These are phyloP conservation scores for Petunia axillaris DNA, from an alignment of 257 asterid species.

Conservation along the genomic window DNA sequence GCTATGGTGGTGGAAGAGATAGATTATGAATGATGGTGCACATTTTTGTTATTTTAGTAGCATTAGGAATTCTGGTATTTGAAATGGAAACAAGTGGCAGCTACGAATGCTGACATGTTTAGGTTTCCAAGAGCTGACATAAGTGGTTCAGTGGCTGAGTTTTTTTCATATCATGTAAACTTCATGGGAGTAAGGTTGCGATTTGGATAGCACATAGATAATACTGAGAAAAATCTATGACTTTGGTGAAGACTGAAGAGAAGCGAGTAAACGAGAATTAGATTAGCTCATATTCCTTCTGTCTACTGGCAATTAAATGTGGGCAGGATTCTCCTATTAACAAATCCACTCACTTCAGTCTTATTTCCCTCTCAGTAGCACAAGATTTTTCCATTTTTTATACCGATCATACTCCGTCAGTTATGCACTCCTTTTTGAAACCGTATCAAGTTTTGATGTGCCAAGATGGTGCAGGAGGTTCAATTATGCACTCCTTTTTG, in stretches of 20 bases:
- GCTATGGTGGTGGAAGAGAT: constrained; percentile 5
- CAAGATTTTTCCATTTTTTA: background rate
- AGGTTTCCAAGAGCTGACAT: background rate
- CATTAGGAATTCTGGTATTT: background rate
- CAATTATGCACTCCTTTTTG: background rate
- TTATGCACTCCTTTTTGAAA: constrained; percentile 8
- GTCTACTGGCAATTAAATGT: background rate
- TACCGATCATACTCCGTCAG: background rate
- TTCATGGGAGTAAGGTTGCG: background rate
- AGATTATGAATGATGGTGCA: background rate
- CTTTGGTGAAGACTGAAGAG: constrained; percentile 9
- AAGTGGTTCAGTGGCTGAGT: background rate
- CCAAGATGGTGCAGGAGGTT: constrained; percentile 1
- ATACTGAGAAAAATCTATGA: background rate
- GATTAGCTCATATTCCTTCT: background rate
- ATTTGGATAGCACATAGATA: background rate
- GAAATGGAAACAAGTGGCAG: background rate
- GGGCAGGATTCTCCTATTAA: background rate
- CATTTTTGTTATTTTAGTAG: background rate
- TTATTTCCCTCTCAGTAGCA: constrained; percentile 5
- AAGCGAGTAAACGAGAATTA: background rate
- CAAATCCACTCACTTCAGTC: background rate
- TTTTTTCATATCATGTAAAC: background rate
- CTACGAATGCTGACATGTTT: background rate
- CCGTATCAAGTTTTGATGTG: background rate